Evolutionary conservation across 2,329 filamentous ascomycete species (phyloP).

Genomic region (Monosporascus sp.): DNA sequence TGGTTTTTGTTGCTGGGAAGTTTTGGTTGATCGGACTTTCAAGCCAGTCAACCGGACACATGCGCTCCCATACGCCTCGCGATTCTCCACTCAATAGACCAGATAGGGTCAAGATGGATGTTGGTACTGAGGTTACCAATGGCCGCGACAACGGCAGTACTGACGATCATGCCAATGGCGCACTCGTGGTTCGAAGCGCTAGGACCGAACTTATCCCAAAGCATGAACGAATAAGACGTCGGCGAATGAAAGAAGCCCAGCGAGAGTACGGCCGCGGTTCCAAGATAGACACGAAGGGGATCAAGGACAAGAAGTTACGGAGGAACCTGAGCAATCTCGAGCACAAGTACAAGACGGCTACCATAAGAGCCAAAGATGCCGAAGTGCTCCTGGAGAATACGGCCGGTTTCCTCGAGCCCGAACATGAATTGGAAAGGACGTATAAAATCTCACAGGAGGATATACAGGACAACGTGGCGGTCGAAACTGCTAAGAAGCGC

Average conservation of each 20-base stretch:
- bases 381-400: slow-evolving; percentile 90
- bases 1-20: slow-evolving; percentile 3
- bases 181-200: slow-evolving; percentile 42
- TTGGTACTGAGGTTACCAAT: slow-evolving; percentile 18
- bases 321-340: slow-evolving; percentile 75
- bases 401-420: slow-evolving; percentile 79
- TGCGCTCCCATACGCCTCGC: background rate
- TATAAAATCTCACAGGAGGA: slow-evolving; percentile 91
- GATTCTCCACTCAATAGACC: background rate
- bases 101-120: slow-evolving; percentile 17
- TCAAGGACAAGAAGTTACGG: slow-evolving; percentile 87
- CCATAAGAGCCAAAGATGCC: slow-evolving; percentile 84
- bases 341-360: slow-evolving; percentile 73
- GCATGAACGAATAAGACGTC: slow-evolving; percentile 44
- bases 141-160: slow-evolving; percentile 25
- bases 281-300: slow-evolving; percentile 63
- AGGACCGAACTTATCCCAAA: slow-evolving; percentile 49
- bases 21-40: slow-evolving; percentile 10
- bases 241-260: slow-evolving; percentile 58
- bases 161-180: slow-evolving; percentile 45
- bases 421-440: slow-evolving; percentile 82
- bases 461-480: slow-evolving; percentile 65
- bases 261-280: slow-evolving; percentile 80
- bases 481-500: slow-evolving; percentile 85
- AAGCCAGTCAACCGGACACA: background rate